These are phyloP conservation scores for Niebla homalea DNA, from an alignment of 495 filamentous ascomycete species.

Conservation along the genomic window DNA sequence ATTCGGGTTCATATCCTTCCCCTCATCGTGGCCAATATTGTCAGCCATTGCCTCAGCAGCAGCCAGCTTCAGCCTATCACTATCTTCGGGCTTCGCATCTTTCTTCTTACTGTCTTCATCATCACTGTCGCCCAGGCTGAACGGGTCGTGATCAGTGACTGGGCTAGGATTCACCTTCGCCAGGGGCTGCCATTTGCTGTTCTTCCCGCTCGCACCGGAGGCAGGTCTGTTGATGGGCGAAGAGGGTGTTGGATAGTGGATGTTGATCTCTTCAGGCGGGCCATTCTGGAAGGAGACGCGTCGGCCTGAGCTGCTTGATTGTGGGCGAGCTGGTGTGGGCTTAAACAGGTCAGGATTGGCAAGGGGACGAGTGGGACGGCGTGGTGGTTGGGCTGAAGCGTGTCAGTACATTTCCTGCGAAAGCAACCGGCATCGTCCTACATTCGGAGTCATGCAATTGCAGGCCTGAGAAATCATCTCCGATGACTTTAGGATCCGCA, in stretches of 20 bases:
- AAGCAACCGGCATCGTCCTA: slow-evolving; percentile 33
- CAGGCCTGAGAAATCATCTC: slow-evolving; percentile 83
- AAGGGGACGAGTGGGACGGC: slow-evolving; percentile 47
- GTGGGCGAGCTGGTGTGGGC: slow-evolving; percentile 47
- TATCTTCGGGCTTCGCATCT: slow-evolving; percentile 50
- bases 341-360: slow-evolving; percentile 75
- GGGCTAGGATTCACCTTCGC: slow-evolving; percentile 78
- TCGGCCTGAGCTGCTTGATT: slow-evolving; percentile 43
- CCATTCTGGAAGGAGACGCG: slow-evolving; percentile 71
- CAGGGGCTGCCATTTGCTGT: slow-evolving; percentile 94
- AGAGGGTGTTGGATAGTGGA: slow-evolving; percentile 54
- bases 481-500: slow-evolving; percentile 81
- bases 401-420: slow-evolving; percentile 5
- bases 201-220: slow-evolving; percentile 37
- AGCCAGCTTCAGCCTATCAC: slow-evolving; percentile 55
- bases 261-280: slow-evolving; percentile 62
- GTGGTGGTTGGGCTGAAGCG: slow-evolving; percentile 25
- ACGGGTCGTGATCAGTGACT: slow-evolving; percentile 83
- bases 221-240: slow-evolving; percentile 30
- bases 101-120: slow-evolving; percentile 74
- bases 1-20: slow-evolving; percentile 21
- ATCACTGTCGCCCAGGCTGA: slow-evolving; percentile 89
- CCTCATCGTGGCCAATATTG: slow-evolving; percentile 20
- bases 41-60: slow-evolving; percentile 53
- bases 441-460: slow-evolving; percentile 57